phyloP scores from a whole-genome alignment of 1,284 basidiomycete species.

The Sporisorium scitamineum region DNA sequence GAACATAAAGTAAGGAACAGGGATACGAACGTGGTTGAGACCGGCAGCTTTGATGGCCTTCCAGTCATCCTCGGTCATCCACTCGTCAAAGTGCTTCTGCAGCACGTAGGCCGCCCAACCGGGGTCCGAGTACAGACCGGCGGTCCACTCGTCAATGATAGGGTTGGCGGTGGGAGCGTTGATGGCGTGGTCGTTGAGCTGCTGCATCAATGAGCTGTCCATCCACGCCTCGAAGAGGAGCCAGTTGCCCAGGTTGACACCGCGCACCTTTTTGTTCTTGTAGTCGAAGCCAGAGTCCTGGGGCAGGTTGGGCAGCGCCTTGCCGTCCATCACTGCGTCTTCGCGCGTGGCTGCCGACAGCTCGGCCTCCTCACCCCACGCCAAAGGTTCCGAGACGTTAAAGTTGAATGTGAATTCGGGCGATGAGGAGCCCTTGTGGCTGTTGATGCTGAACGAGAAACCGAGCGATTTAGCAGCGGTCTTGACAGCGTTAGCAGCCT shows the following conservation, averaged over 20 bases:
- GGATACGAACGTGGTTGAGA: slow-evolving; percentile 81
- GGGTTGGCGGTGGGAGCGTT: slow-evolving; percentile 55
- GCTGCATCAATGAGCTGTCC: slow-evolving; percentile 71
- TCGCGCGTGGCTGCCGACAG: slow-evolving; percentile 34
- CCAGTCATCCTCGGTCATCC: slow-evolving; percentile 84
- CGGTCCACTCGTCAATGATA: slow-evolving; percentile 85
- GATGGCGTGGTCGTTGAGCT: slow-evolving; percentile 60
- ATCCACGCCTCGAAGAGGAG: slow-evolving; percentile 65
- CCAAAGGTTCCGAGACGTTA: slow-evolving; percentile 42
- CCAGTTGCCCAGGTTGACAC: slow-evolving; percentile 68
- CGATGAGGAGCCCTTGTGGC: slow-evolving; percentile 15
- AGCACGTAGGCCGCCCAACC: slow-evolving; percentile 53
- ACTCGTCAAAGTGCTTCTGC: slow-evolving; percentile 80
- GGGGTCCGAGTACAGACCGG: slow-evolving; percentile 74
- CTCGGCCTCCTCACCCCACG: slow-evolving; percentile 47
- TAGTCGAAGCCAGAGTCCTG: slow-evolving; percentile 58
- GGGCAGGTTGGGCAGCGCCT: slow-evolving; percentile 40
- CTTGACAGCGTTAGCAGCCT: slow-evolving; percentile 36
- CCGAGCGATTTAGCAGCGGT: slow-evolving; percentile 45
- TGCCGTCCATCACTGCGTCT: slow-evolving; percentile 19
- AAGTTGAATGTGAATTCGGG: slow-evolving; percentile 50
- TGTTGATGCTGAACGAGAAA: slow-evolving; percentile 44
- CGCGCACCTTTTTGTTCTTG: slow-evolving; percentile 55
- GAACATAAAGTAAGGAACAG: slow-evolving; percentile 84
- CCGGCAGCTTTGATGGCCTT: slow-evolving; percentile 72